Evolutionary conservation across 78 protist genomes (phyloP), one percentile per base, ranked within the genome.

Genomic region (Cavenderia fasciculata): DNA sequence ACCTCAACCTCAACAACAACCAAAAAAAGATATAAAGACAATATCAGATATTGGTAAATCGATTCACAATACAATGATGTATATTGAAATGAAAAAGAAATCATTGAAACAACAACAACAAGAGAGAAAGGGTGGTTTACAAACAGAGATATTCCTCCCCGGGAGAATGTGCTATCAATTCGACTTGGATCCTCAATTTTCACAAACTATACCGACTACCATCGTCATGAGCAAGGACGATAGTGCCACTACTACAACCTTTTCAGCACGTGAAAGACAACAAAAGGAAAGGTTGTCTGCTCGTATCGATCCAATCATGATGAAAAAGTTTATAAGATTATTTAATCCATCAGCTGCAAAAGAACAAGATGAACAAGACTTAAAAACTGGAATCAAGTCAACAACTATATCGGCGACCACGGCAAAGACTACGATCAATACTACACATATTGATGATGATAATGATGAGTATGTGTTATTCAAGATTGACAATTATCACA

Each of bases 161-260:
- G 74, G 78, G 27, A 82, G 89, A 69, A 82, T 63, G 73, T 2
- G 46, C 16, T 82, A 82, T 68, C 34, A 31, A 16, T 82, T 68
- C 57, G 89, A 82, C 33, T 56, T 82, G 41, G 89, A 82, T 69
- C 72, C 89, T 21, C 49, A 56, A 43, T 82, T 82, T 44, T 49
- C 76, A 11, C 77, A 65, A 82, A 44, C 25, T 27, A 21, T 82
- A 41, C 89, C 89, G 56, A 51, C 62, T 33, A 68, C 89, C 1
- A 56, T 57, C 8, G 23, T 56, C 7, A 40, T 52, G 27, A 68
- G 78, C 33, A 68, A 82, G 31, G 77, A 82, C 16, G 88, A 78
- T 54, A 51, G 88, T 52, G 69, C 75, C n/a, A 8, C 19, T 14
- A n/a, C n/a, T n/a, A n/a, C n/a, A n/a, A n/a, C n/a, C n/a, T n/a